phyloP scores from a whole-genome alignment of 1,139 yeast species.

The Suhomyces bribrorum region DNA sequence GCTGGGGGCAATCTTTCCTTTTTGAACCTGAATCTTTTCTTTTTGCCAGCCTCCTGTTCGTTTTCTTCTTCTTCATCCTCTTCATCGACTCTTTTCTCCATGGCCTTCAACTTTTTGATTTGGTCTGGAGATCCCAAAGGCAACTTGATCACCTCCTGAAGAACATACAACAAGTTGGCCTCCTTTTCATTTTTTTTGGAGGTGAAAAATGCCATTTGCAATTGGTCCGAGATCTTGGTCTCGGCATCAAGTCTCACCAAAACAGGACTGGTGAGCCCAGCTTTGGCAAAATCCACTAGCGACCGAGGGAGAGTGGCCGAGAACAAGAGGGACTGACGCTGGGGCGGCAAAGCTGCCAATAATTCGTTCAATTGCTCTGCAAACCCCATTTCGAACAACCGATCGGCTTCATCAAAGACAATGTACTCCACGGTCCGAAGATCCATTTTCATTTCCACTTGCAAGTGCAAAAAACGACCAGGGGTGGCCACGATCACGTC shows the following conservation, averaged over 20 bases:
- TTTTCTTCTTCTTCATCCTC: slow-evolving; percentile 52
- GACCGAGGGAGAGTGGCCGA: slow-evolving; percentile 94
- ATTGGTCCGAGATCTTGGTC: slow-evolving; percentile 80
- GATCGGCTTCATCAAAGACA: slow-evolving; percentile 97
- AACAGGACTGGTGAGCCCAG: slow-evolving; percentile 90
- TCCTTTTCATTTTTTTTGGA: slow-evolving; percentile 87
- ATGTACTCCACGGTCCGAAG: slow-evolving; percentile 81
- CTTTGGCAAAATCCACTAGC: slow-evolving; percentile 94
- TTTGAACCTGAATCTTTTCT: slow-evolving; percentile 43
- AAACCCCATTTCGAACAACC: slow-evolving; percentile 96
- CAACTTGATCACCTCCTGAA: slow-evolving; percentile 83
- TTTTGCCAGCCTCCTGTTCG: slow-evolving; percentile 30
- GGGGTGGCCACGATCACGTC: slow-evolving; percentile 97
- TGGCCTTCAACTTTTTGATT: slow-evolving; percentile 50
- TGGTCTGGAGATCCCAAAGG: slow-evolving; percentile 76
- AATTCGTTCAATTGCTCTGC: slow-evolving; percentile 92
- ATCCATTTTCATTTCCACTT: slow-evolving; percentile 91
- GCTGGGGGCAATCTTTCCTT: slow-evolving; percentile 73
- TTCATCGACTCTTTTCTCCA: slow-evolving; percentile 47
- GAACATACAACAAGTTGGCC: slow-evolving; percentile 71
- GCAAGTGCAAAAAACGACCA: slow-evolving; percentile 92
- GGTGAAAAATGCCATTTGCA: slow-evolving; percentile 86
- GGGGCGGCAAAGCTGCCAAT: slow-evolving; percentile 76
- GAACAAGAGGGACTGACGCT: slow-evolving; percentile 84
- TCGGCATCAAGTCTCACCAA: slow-evolving; percentile 92